These are phyloP conservation scores for Exidia glandulosa DNA, from an alignment of 768 basidiomycete genomes.

Conservation along the genomic window DNA sequence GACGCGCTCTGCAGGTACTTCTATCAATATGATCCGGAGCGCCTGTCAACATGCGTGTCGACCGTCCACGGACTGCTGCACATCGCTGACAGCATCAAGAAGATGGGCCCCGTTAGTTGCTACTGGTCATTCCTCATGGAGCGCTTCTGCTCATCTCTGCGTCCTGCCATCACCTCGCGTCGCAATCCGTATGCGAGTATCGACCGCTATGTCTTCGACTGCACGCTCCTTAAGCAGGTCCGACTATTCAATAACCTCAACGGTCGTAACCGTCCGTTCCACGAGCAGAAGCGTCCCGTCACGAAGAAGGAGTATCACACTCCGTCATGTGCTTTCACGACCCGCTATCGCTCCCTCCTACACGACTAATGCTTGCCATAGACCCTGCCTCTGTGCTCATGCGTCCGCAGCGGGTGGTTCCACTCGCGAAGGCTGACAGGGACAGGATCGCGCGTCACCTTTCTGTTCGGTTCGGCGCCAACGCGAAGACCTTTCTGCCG, in stretches of 20 bases:
- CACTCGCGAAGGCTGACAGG: no score
- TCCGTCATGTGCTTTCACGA: no score
- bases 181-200: slow-evolving; percentile 21
- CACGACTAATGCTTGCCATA: no score
- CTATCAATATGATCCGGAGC: slow-evolving; percentile 18
- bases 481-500: slow-evolving; percentile 1
- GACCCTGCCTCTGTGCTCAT: no score
- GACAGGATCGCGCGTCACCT: slow-evolving; percentile 3
- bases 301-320: no score
- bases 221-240: slow-evolving; percentile 13
- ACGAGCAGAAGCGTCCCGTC: no score
- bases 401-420: no score
- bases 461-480: slow-evolving; percentile 6
- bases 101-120: slow-evolving; percentile 22
- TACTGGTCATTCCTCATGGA: slow-evolving; percentile 29
- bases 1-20: slow-evolving; percentile 15
- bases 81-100: slow-evolving; percentile 19
- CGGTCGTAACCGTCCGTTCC: no score
- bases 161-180: slow-evolving; percentile 12
- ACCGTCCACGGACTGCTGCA: slow-evolving; percentile 26
- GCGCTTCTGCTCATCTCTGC: slow-evolving; percentile 20
- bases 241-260: no score
- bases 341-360: no score
- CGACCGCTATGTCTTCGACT: no score
- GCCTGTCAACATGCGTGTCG: slow-evolving; percentile 19